Percentiles rank a stretch among this genome's conserved stretches.
phyloP scores from a whole-genome alignment of 1,284 basidiomycete genomes.

The Kwoniella shivajii region DNA sequence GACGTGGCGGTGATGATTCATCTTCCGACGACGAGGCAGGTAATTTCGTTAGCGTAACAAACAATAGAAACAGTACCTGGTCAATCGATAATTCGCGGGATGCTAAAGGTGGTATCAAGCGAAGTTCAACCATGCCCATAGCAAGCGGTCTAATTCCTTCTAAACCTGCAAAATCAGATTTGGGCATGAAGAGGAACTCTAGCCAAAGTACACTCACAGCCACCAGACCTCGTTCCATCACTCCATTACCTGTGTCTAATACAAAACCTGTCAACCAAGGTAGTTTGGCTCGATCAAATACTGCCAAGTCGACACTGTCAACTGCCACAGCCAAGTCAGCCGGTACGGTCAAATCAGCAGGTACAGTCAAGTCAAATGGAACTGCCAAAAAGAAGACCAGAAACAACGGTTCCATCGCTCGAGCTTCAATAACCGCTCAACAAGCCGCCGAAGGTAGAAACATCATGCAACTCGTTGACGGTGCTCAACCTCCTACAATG shows the following conservation, averaged over 20 bases:
- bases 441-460: conserved; percentile 31
- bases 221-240: conserved; percentile 6
- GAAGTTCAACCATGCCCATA: conserved; percentile 35
- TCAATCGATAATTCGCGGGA: conserved; percentile 33
- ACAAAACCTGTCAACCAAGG: conserved; percentile 7
- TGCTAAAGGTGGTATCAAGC: conserved; percentile 20
- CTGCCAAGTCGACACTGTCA: conserved; percentile 33
- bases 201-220: conserved; percentile 44
- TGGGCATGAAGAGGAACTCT: conserved; percentile 30
- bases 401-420: conserved; percentile 38
- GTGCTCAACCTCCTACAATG: conserved; percentile 40
- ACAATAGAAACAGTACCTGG: conserved; percentile 44
- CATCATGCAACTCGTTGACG: conserved; percentile 46
- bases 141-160: conserved; percentile 42
- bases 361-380: conserved; percentile 22
- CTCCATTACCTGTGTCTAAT: conserved; percentile 16
- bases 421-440: conserved; percentile 23
- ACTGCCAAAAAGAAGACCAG: conserved; percentile 33
- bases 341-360: conserved; percentile 24
- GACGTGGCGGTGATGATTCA: conserved; percentile 37
- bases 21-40: conserved; percentile 44
- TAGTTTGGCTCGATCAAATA: conserved; percentile 26
- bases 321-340: conserved; percentile 24
- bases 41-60: conserved; percentile 47
- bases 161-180: conserved; percentile 34